Percentiles rank a stretch among this genome's conserved stretches.
phyloP scores from a whole-genome alignment of 257 asterid species.

The Ilex aquifolium region DNA sequence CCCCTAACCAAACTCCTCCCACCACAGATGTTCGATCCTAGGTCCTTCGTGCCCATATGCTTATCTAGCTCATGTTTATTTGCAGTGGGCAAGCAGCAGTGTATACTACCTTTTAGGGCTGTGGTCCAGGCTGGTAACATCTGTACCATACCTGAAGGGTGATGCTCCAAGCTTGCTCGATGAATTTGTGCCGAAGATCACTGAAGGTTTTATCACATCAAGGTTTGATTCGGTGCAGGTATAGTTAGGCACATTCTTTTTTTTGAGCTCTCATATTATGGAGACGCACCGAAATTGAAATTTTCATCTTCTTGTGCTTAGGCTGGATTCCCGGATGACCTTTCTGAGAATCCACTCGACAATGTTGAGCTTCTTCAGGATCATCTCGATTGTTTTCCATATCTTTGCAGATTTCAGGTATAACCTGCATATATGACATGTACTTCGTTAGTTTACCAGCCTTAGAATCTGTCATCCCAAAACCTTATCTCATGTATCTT shows the following conservation, averaged over 20 bases:
- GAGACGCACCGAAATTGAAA: not conserved
- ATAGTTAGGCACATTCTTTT: slow-evolving; percentile 5
- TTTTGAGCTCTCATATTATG: slow-evolving; percentile 2
- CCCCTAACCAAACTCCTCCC: too few relatives aligned
- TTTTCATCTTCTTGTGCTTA: slow-evolving; percentile 18
- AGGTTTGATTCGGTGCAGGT: slow-evolving; percentile 98
- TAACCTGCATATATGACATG: not conserved
- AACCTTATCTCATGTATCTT: not conserved
- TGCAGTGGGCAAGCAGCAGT: slow-evolving; percentile 99
- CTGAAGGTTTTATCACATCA: slow-evolving; percentile 89
- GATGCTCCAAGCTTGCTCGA: slow-evolving; percentile 96
- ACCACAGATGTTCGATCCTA: too few relatives aligned
- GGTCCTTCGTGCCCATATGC: not conserved
- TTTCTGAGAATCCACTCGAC: slow-evolving; percentile 90
- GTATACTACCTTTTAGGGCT: slow-evolving; percentile 94
- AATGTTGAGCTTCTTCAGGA: slow-evolving; percentile 98
- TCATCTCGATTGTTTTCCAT: slow-evolving; percentile 91
- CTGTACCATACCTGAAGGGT: slow-evolving; percentile 94
- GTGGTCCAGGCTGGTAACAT: slow-evolving; percentile 96
- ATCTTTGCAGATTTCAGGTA: slow-evolving; percentile 95
- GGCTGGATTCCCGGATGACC: slow-evolving; percentile 72
- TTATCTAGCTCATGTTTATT: slow-evolving; percentile 7
- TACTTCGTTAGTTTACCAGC: not conserved
- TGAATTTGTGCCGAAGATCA: slow-evolving; percentile 90
- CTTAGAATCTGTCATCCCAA: slow-evolving; percentile 2